Evolutionary conservation across 2,329 filamentous ascomycete species (phyloP).

Genomic region (Venturia aucupariae): DNA sequence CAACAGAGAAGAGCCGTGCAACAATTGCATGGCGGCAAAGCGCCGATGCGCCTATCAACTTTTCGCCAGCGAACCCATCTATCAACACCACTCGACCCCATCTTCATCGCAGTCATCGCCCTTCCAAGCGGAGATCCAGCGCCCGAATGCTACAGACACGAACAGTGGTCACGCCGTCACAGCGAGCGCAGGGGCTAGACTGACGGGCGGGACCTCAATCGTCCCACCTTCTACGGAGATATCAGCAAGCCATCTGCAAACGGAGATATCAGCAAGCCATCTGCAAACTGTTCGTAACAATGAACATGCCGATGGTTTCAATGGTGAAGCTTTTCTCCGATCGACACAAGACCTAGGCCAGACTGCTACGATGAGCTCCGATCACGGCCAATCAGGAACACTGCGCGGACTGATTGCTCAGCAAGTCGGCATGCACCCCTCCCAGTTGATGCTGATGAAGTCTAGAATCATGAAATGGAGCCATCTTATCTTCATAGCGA

Average conservation of each 20-base stretch:
- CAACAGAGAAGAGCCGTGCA: constrained; percentile 11
- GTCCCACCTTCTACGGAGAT: not conserved
- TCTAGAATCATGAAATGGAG: constrained; percentile 12
- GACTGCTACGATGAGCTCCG: constrained; percentile 14
- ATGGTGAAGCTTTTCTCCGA: not conserved
- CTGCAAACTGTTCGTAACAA: not conserved
- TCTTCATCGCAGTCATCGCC: not conserved
- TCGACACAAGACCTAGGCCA: constrained; percentile 8
- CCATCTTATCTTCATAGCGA: not conserved
- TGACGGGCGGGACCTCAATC: not conserved
- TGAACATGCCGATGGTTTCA: not conserved
- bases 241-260: not conserved
- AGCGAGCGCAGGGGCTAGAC: not conserved
- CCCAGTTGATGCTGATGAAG: constrained; percentile 20
- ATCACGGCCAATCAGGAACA: constrained; percentile 17
- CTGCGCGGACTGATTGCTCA: constrained; percentile 20
- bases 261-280: not conserved
- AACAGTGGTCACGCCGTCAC: not conserved
- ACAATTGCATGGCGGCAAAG: not conserved
- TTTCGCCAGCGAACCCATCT: not conserved
- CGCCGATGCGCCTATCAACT: not conserved
- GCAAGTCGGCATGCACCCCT: constrained; percentile 21
- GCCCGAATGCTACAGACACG: too few relatives aligned
- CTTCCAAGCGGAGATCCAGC: not conserved
- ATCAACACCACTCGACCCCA: not conserved